phyloP scores from a whole-genome alignment of 139 green algal species.

The Chlorella sp. region DNA sequence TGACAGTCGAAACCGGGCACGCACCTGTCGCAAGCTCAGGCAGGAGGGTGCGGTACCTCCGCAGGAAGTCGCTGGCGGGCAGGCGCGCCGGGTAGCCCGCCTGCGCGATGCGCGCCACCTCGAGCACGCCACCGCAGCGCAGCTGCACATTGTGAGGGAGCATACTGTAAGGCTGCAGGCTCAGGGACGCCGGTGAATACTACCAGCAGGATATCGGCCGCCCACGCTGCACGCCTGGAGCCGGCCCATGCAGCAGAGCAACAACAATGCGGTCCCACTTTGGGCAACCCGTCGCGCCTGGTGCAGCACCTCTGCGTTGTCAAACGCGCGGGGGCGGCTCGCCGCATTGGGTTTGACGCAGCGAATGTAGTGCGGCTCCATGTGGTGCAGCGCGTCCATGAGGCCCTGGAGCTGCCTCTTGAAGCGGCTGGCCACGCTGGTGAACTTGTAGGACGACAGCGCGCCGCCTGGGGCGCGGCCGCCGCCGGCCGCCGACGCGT shows the following conservation, averaged over 20 bases:
- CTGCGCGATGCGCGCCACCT: constrained; percentile 89
- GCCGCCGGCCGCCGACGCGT: too few relatives aligned
- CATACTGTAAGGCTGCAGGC: too few relatives aligned
- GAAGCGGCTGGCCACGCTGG: constrained; percentile 74
- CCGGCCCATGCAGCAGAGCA: too few relatives aligned
- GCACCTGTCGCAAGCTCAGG: constrained; percentile 11
- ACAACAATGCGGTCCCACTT: too few relatives aligned
- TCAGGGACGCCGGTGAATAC: too few relatives aligned
- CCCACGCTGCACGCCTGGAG: too few relatives aligned
- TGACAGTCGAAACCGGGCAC: too few relatives aligned
- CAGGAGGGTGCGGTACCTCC: constrained; percentile 81
- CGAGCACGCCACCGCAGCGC: constrained; percentile 94
- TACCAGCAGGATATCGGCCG: too few relatives aligned
- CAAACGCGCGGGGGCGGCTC: constrained; percentile 68
- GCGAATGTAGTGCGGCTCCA: constrained; percentile 93
- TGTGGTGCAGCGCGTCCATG: constrained; percentile 52
- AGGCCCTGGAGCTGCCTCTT: constrained; percentile 78
- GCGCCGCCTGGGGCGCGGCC: neutral
- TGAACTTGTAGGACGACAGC: constrained; percentile 83
- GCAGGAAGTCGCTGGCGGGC: constrained; percentile 76
- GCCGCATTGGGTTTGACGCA: constrained; percentile 96
- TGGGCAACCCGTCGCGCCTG: too few relatives aligned
- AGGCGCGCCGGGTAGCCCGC: constrained; percentile 94
- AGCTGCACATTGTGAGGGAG: too few relatives aligned
- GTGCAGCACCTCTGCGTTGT: constrained; percentile 78